Conservation (phyloP, 306 rosid genomes). For the Carpinus viminea region DNA sequence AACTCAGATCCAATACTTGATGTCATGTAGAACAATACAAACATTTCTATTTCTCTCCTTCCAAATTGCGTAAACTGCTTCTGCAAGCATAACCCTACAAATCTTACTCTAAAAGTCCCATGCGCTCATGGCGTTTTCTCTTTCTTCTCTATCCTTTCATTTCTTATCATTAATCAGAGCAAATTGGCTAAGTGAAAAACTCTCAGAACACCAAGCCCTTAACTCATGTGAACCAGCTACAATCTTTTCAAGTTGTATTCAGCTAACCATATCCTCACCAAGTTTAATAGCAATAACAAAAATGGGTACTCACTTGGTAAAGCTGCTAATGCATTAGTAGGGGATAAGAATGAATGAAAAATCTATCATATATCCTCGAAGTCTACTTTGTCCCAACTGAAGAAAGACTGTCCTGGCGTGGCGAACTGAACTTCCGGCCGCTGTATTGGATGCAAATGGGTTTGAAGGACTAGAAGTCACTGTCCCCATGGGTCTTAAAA, state of each 20-base stretch:
- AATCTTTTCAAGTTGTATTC: not conserved
- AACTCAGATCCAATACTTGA: too few relatives aligned
- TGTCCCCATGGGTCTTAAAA: conserved; percentile 54
- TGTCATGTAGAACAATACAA: too few relatives aligned
- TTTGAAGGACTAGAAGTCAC: conserved; percentile 38
- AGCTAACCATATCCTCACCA: conserved; percentile 4
- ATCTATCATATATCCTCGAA: conserved; percentile 19
- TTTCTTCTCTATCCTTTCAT: not conserved
- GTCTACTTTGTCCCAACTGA: conserved; percentile 56
- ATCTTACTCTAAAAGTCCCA: too few relatives aligned
- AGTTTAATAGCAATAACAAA: conserved; percentile 12
- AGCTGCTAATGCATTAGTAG: conserved; percentile 20
- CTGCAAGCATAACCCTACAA: too few relatives aligned
- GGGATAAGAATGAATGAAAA: conserved; percentile 30
- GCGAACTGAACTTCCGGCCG: conserved; percentile 56
- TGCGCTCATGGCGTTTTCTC: too few relatives aligned
- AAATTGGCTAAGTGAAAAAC: not conserved
- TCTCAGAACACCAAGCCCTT: conserved; percentile 17
- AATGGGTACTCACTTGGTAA: conserved; percentile 38
- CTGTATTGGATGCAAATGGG: conserved; percentile 48
- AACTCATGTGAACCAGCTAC: not conserved
- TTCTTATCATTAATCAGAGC: not conserved
- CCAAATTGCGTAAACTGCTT: too few relatives aligned
- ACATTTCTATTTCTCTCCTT: too few relatives aligned
- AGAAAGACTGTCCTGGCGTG: conserved; percentile 58